phyloP scores from a whole-genome alignment of 208 protist genomes.

The Histomonas meleagridis region DNA sequence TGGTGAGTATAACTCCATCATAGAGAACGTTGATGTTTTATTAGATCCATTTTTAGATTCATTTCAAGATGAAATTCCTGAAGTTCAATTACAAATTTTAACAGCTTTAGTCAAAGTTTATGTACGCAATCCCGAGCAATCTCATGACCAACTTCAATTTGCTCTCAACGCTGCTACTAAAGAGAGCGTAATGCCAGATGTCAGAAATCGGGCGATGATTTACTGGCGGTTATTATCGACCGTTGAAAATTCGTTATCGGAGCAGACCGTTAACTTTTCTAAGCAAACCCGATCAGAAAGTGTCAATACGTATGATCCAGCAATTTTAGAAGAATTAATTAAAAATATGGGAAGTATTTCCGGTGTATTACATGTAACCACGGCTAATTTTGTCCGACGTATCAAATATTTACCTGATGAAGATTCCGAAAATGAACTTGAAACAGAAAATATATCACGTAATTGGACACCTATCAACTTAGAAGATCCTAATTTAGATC shows the following conservation, averaged over 20 bases:
- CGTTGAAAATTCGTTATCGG: too few species aligned
- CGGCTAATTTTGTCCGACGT: not conserved
- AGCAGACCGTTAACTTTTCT: too few species aligned
- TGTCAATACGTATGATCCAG: too few species aligned
- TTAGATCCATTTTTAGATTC: constrained; percentile 57
- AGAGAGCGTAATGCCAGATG: not conserved
- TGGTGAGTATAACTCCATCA: constrained; percentile 76
- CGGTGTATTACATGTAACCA: not conserved
- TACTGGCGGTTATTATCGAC: not conserved
- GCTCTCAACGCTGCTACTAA: not conserved
- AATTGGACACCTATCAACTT: not conserved
- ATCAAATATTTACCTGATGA: constrained; percentile 16
- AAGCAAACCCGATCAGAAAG: too few species aligned
- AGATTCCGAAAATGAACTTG: not conserved
- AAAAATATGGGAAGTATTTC: constrained; percentile 29
- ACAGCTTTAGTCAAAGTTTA: not conserved
- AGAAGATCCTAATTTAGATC: not conserved
- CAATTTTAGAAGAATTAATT: not conserved
- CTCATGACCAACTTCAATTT: not conserved
- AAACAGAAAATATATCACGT: not conserved
- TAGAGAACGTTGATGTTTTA: constrained; percentile 81
- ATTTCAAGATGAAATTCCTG: not conserved
- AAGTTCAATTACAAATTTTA: constrained; percentile 1
- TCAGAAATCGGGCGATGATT: not conserved
- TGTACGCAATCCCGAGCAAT: not conserved